Evolutionary conservation across 2,329 filamentous ascomycete species (phyloP).

Genomic region (Fonsecaea monophora): DNA sequence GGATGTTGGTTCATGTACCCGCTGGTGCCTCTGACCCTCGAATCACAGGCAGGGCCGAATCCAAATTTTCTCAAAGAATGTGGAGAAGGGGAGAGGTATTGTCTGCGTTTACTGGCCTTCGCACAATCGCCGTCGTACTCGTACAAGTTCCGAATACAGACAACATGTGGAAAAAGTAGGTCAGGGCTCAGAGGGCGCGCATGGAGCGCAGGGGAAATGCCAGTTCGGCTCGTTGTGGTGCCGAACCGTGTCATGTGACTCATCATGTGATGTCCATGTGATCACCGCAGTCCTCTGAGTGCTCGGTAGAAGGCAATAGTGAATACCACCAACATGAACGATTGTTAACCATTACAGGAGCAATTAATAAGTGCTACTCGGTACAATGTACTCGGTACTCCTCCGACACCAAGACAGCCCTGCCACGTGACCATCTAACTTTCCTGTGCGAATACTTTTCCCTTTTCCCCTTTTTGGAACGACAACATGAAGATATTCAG

Average conservation of each 20-base stretch:
- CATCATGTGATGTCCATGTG: not conserved
- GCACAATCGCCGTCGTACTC: not conserved
- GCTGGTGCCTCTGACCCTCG: not conserved
- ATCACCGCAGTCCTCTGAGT: no score
- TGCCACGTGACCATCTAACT: not conserved
- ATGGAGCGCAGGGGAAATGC: not conserved
- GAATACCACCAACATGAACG: no score
- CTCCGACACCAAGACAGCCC: no score
- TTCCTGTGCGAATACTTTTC: not conserved
- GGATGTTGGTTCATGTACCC: not conserved
- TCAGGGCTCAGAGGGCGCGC: not conserved
- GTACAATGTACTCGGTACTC: no score
- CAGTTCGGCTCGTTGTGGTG: not conserved
- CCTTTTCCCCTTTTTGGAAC: not conserved
- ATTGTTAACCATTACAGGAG: no score
- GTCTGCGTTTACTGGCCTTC: not conserved
- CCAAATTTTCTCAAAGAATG: not conserved
- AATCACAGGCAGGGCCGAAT: not conserved
- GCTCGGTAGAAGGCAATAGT: no score
- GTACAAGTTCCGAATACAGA: not conserved
- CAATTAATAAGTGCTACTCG: no score
- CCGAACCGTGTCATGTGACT: constrained; percentile 3
- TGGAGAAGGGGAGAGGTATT: not conserved
- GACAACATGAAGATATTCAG: not conserved
- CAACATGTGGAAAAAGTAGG: not conserved